Evolutionary conservation across 2,329 filamentous ascomycete species (phyloP), one percentile per base, ranked within the genome.

Genomic region (Talaromyces funiculosus): DNA sequence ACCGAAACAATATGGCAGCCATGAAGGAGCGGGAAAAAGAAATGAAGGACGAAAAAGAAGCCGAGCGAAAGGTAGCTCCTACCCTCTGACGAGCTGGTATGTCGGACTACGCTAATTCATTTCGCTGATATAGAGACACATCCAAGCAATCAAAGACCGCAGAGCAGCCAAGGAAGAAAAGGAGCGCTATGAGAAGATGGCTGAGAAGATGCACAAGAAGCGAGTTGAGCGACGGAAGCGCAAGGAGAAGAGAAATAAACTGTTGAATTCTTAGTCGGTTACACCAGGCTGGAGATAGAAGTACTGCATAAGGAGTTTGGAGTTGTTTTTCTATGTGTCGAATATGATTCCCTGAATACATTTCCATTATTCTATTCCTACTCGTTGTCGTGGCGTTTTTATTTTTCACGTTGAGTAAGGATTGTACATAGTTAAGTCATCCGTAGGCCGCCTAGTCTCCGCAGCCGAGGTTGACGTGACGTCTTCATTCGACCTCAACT

Each of bases 171-270:
- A 97, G 82, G 92, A 91, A 69, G 94, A 97, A 81, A 92, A 89
- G 76, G 91, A 92, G 71, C 83, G 93, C 67, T 97, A 93, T 73
- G 90, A 92, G 75, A 90, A 92, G 81, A 85, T 99, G 85, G 93
- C 92, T 20, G 90, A 92, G 79, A 97, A 94, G 81, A 97, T 99
- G 94, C 93, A 97, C 80, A 86, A 85, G 77, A 97, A 96, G 83
- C 84, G 92, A 63, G 88, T 97, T 12, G 94, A 99, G 78, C 85
- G 94, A 68, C 77, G 96, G 76, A 96, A 92, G 86, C 85, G 92
- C 72, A 90, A 91, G 76, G 94, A 99, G 82, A 97, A 97, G 87
- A 86, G 94, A 72, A 99, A 79, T 68, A 79, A 79, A 67, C 58
- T 79, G 60, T 70, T 79, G 59, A 77, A 73, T 64, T 79, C 77